Evolutionary conservation across 2,329 filamentous ascomycete species (phyloP).

Genomic region (Onygenales sp.): DNA sequence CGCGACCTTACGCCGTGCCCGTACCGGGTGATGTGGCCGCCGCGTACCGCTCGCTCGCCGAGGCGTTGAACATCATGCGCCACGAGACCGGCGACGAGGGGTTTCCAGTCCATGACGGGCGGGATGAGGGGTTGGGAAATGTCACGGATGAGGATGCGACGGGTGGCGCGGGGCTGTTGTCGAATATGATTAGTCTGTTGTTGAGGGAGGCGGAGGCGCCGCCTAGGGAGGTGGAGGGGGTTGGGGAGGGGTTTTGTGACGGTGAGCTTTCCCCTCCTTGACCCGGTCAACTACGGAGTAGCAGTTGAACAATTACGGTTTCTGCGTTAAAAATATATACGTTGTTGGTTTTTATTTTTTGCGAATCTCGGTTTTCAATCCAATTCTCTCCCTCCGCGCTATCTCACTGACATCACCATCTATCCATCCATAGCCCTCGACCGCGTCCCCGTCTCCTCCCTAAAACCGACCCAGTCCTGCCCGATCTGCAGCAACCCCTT

Average conservation of each 20-base stretch:
- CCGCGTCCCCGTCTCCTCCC: conserved; percentile 45
- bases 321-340: neutral
- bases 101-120: conserved; percentile 36
- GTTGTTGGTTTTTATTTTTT: neutral
- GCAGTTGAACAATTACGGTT: neutral
- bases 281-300: neutral
- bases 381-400: neutral
- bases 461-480: conserved; percentile 45
- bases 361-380: neutral
- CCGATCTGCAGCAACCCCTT: conserved; percentile 54
- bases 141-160: conserved; percentile 15
- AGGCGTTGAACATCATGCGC: conserved; percentile 51
- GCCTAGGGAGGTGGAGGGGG: conserved; percentile 51
- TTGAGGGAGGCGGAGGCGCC: conserved; percentile 49
- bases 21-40: conserved; percentile 53
- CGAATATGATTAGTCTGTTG: conserved; percentile 46
- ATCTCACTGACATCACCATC: neutral
- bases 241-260: conserved; percentile 52
- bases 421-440: conserved; percentile 39
- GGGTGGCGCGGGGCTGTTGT: conserved; percentile 35
- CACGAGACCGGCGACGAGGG: conserved; percentile 20
- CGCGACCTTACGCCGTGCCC: conserved; percentile 49
- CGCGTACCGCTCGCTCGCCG: conserved; percentile 50
- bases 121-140: conserved; percentile 26
- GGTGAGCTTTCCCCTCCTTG: conserved; percentile 19